Conservation (phyloP, 192 early-diverging fungal species). For the Coemansia sp. region DNA sequence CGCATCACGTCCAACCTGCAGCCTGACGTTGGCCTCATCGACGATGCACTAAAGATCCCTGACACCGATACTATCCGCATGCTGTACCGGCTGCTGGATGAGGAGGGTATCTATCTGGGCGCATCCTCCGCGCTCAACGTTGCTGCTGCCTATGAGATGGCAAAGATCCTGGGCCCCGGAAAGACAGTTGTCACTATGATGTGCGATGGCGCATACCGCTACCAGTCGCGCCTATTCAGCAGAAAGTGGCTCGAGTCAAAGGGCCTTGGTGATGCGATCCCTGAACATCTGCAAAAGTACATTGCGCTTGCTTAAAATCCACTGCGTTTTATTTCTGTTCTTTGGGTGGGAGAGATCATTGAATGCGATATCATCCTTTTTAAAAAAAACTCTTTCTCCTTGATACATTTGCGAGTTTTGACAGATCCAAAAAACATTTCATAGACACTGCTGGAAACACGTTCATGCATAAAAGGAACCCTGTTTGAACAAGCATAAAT, state of each 20-base stretch:
- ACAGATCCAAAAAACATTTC: too few species aligned
- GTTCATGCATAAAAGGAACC: too few species aligned
- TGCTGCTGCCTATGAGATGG: conserved; percentile 88
- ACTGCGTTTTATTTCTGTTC: not conserved
- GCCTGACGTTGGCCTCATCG: conserved; percentile 75
- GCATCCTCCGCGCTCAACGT: conserved; percentile 92
- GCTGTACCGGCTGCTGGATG: conserved; percentile 86
- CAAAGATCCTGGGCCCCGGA: conserved; percentile 77
- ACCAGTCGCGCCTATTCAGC: conserved; percentile 80
- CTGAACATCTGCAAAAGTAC: conserved; percentile 84
- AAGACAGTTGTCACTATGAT: conserved; percentile 82
- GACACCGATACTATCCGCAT: conserved; percentile 82
- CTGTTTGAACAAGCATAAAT: not conserved
- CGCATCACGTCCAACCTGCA: conserved; percentile 89
- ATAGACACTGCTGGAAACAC: too few species aligned
- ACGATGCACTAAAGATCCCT: conserved; percentile 78
- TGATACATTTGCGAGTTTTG: too few species aligned
- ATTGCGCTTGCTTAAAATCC: conserved; percentile 60
- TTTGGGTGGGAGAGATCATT: not conserved
- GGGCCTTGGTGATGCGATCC: conserved; percentile 72
- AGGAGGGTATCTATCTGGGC: conserved; percentile 93
- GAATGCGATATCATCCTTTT: too few species aligned
- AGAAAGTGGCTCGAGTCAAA: conserved; percentile 88
- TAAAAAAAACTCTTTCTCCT: too few species aligned
- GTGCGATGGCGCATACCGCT: conserved; percentile 87